These are phyloP conservation scores for Blastocystis hominis DNA, from an alignment of 352 stramenopile species.

Conservation along the genomic window DNA sequence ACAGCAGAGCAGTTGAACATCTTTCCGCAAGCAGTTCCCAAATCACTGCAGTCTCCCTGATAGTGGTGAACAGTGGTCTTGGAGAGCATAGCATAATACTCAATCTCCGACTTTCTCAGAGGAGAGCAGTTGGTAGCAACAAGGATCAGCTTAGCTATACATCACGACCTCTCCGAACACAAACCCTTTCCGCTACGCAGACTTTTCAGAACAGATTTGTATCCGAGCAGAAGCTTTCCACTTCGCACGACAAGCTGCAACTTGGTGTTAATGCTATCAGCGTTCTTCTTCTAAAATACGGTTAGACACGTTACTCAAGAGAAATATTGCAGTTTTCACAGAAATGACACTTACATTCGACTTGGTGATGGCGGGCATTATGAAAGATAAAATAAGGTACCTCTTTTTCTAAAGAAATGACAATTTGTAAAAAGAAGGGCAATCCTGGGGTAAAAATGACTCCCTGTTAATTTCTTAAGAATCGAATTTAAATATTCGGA, in stretches of 20 bases:
- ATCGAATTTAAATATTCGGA: neutral
- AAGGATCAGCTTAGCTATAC: slow-evolving; percentile 85
- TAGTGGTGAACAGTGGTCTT: slow-evolving; percentile 97
- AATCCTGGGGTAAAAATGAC: neutral
- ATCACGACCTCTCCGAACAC: neutral
- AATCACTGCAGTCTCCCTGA: slow-evolving; percentile 89
- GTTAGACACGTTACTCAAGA: neutral
- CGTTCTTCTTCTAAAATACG: slow-evolving; percentile 81
- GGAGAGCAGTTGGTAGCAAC: slow-evolving; percentile 92
- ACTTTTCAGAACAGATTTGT: slow-evolving; percentile 93
- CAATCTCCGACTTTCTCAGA: slow-evolving; percentile 94
- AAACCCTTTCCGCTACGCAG: slow-evolving; percentile 73
- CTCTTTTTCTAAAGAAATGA: slow-evolving; percentile 31
- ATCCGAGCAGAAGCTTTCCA: slow-evolving; percentile 92
- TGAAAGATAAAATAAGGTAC: neutral
- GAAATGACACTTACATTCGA: neutral
- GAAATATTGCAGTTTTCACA: neutral
- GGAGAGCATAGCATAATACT: slow-evolving; percentile 99
- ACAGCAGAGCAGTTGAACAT: slow-evolving; percentile 95
- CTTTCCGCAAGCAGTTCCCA: slow-evolving; percentile 96
- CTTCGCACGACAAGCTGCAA: slow-evolving; percentile 98
- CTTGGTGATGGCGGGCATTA: neutral
- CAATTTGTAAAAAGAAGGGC: neutral
- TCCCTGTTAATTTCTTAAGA: neutral
- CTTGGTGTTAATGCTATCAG: slow-evolving; percentile 96